Evolutionary conservation across 78 protist species (phyloP), one percentile per base, ranked within the genome.

Genomic region (Protostelium mycophagum): DNA sequence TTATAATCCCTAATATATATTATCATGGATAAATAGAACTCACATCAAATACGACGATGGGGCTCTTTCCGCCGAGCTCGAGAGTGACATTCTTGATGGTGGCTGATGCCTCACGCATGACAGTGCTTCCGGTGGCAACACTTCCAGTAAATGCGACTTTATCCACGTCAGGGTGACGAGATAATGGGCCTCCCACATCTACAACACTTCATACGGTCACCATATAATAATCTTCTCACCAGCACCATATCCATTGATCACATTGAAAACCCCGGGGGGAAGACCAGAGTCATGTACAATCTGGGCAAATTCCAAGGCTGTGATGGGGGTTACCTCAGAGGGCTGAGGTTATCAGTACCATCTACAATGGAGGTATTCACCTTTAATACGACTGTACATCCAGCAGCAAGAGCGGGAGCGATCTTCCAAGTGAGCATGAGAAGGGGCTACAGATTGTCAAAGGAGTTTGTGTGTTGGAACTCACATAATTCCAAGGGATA

Each of bases 31-130:
- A 16, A 51, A 51, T 51, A 25, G 31, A 51, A 5, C 16, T 51
- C 73, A 51, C 73, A 38, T 93, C 93, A 85, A 89, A 93, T 37
- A 98, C 87, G 84, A 98, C 89, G 35, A 92, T 83, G 37, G 99
- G 99, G 1, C 96, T 91, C 94, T 98, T 98, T 83, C 99, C 99
- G 36, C 99, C 99, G 1, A 97, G 92, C 91, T 96, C 98, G 9
- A 95, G 85, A 16, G 95, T 83, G 16, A 95, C 94, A 1, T 85
- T 37, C 38, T 91, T 91, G 0, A 91, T 91, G n/a, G 87, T 89
- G 34, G 51, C 39, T 0, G 96, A 91, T 0, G 95, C 95, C 0
- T 92, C 88, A 1, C 1, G 39, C 95, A 86, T 87, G 29, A 96
- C 85, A 16, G 28, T 0, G 87, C 89, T 63, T 35, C 99, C 98